Evolutionary conservation across 2,329 filamentous ascomycete species (phyloP), one percentile per base, ranked within the genome.

Genomic region (Monilinia aucupariae): DNA sequence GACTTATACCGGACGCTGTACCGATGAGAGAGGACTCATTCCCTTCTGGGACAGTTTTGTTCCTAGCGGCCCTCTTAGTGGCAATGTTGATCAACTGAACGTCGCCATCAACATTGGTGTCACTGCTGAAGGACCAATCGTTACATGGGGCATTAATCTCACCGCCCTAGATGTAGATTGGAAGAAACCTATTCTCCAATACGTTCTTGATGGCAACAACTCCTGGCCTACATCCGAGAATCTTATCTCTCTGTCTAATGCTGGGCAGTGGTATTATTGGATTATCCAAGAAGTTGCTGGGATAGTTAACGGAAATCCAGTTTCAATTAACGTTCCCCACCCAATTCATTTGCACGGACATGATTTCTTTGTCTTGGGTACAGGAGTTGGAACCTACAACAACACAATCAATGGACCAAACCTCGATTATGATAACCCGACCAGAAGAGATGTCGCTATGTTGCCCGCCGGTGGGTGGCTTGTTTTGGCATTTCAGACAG

Each of bases 391-490:
- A 48, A 54, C 50, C 9, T 61, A 63, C 52, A 64, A 50, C 7
- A 55, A 54, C n/a, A 30, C 59, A 5, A 27, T 45, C 20, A n/a
- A 63, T 48, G 34, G 17, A 17, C 60, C 52, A 12, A 34, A 25
- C 1, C 54, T 66, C 34, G 59, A 68, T 25, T 64, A 71, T 20
- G 59, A 68, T 5, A 82, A 82, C 67, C 80, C 81, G 0, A 75
- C 77, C 27, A 78, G 81, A 7, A 76, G 81, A 37, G 81, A 83
- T 68, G 78, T 79, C 2, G 78, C 79, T 8, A 76, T 81, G 68
- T 72, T 83, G 12, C 62, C 62, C 7, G 64, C 61, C 2, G 50
- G 62, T 25, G 67, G 68, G 9, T 69, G 49, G 49, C 51, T 69
- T 2, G 64, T 64, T 15, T 13, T 70, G 20, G 67, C 65, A 9